Evolutionary conservation across 2,329 filamentous ascomycete species (phyloP).

Genomic region (Exophiala phaeomuriformis): DNA sequence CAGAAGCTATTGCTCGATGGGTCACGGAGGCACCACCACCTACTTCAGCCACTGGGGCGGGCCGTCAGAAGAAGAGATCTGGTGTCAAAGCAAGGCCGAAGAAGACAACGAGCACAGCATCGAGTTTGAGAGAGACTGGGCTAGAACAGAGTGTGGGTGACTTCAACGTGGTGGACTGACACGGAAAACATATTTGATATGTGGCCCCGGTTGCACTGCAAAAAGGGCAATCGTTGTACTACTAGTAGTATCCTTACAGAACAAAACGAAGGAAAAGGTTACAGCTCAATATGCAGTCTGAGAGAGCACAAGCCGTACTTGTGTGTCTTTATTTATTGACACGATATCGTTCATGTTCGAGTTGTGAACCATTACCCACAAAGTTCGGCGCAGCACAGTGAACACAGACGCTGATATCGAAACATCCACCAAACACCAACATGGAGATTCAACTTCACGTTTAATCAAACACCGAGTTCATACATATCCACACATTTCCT

Average conservation of each 20-base stretch:
- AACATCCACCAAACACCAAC: not conserved
- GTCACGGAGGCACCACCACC: conserved; percentile 50
- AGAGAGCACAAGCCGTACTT: not conserved
- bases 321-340: not conserved
- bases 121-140: conserved; percentile 9
- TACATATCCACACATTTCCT: too few relatives aligned
- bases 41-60: conserved; percentile 5
- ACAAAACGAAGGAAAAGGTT: too few relatives aligned
- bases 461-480: too few relatives aligned
- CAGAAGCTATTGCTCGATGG: conserved; percentile 63
- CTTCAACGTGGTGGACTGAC: conserved; percentile 18
- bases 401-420: conserved; percentile 5
- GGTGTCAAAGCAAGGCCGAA: conserved; percentile 10
- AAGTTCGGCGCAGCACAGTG: conserved; percentile 6
- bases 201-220: not conserved
- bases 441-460: not conserved
- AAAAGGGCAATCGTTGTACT: not conserved
- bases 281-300: not conserved
- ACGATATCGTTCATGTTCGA: not conserved
- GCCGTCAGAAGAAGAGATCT: conserved; percentile 15
- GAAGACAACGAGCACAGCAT: conserved; percentile 14
- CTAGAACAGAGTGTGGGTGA: conserved; percentile 21
- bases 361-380: not conserved
- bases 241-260: not conserved
- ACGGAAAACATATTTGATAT: not conserved